Evolutionary conservation across 2,329 filamentous ascomycete species (phyloP).

Genomic region (Paecilomyces sp.): DNA sequence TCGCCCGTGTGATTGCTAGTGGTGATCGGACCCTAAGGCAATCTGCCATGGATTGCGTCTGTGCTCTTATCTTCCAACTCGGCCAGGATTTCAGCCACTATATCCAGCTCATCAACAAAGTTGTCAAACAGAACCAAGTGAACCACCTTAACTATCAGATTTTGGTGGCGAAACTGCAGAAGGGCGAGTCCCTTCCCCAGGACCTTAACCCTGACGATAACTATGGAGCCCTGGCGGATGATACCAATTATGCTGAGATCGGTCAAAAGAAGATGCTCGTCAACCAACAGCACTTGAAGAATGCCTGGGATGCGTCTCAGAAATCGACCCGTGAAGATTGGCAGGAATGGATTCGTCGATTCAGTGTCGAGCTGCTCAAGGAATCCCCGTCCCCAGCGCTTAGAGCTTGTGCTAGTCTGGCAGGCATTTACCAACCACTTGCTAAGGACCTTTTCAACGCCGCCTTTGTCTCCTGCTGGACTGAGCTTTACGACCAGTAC

Average conservation of each 20-base stretch:
- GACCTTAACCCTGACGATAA: constrained; percentile 82
- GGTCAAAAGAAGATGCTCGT: constrained; percentile 91
- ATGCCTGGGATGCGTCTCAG: constrained; percentile 92
- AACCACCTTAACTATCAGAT: constrained; percentile 88
- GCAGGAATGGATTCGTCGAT: constrained; percentile 97
- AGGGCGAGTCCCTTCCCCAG: constrained; percentile 89
- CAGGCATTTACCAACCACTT: constrained; percentile 83
- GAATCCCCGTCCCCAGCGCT: constrained; percentile 95
- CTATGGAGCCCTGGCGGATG: constrained; percentile 71
- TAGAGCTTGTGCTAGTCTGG: constrained; percentile 83
- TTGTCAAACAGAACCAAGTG: constrained; percentile 69
- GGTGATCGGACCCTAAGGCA: constrained; percentile 67
- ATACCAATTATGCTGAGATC: constrained; percentile 74
- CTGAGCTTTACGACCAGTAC: constrained; percentile 91
- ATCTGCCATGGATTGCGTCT: constrained; percentile 86
- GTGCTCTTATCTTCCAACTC: constrained; percentile 89
- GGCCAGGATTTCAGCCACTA: constrained; percentile 95
- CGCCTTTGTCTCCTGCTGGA: constrained; percentile 98
- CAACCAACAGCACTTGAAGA: constrained; percentile 94
- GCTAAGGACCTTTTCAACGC: constrained; percentile 96
- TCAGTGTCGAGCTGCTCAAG: constrained; percentile 89
- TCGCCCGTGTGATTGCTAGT: constrained; percentile 72
- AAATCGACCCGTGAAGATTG: constrained; percentile 98
- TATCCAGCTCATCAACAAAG: constrained; percentile 86
- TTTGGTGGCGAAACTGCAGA: constrained; percentile 85